A percentile compares a stretch with the other conserved stretches of the same genome.
Conservation (phyloP, 1,139 yeast genomes). For the Geotrichum aggregatum region DNA sequence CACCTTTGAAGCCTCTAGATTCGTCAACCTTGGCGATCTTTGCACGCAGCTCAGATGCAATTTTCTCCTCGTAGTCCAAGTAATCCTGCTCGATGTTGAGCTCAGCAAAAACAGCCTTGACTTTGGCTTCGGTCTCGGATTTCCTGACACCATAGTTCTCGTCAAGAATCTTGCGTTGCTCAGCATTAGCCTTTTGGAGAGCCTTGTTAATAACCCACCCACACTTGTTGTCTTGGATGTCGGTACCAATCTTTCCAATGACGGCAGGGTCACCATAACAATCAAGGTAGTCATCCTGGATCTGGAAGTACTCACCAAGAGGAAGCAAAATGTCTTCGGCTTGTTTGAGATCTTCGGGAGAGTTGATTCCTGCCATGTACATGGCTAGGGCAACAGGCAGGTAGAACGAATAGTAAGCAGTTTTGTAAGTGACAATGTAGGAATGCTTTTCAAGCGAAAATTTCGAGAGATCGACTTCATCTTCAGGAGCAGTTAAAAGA, state of each 20-base stretch:
- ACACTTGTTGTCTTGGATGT: constrained; percentile 96
- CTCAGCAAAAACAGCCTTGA: constrained; percentile 71
- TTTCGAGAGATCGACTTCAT: constrained; percentile 78
- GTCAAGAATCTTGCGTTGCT: constrained; percentile 78
- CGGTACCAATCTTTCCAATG: constrained; percentile 98
- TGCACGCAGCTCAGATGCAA: constrained; percentile 59
- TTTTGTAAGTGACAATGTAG: constrained; percentile 91
- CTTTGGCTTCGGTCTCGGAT: constrained; percentile 59
- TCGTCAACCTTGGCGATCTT: constrained; percentile 76
- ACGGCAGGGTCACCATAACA: constrained; percentile 97
- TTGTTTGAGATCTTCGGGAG: constrained; percentile 75
- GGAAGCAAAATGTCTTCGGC: constrained; percentile 86
- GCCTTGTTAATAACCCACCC: constrained; percentile 98
- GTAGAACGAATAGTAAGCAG: constrained; percentile 96
- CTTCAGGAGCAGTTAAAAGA: constrained; percentile 95
- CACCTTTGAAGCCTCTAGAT: constrained; percentile 83
- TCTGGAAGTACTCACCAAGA: constrained; percentile 96
- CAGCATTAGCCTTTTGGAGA: constrained; percentile 67
- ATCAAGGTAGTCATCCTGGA: constrained; percentile 95
- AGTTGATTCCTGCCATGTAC: constrained; percentile 79
- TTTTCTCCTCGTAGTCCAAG: constrained; percentile 73
- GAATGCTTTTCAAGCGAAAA: constrained; percentile 88
- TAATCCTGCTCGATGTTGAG: constrained; percentile 69
- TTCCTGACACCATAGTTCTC: constrained; percentile 86
- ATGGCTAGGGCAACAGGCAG: constrained; percentile 96